These are phyloP conservation scores for Candida suzukii DNA, from an alignment of 805 yeast species.

Conservation along the genomic window DNA sequence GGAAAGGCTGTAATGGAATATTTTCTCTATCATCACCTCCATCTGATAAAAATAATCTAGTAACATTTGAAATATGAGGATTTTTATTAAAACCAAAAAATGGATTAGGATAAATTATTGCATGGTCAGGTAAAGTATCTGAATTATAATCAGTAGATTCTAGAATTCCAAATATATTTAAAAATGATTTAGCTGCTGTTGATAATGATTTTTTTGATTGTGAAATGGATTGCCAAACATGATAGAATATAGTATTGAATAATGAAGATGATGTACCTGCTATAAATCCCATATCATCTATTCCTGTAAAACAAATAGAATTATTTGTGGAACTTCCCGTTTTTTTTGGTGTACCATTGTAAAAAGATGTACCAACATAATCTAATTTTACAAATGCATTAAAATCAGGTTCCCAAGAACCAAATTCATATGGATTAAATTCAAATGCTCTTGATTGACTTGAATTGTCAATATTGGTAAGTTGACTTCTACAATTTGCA, in stretches of 20 bases:
- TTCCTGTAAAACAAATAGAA: slow-evolving; percentile 40
- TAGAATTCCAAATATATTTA: slow-evolving; percentile 38
- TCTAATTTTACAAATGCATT: slow-evolving; percentile 41
- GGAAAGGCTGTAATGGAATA: slow-evolving; percentile 38
- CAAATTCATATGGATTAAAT: slow-evolving; percentile 60
- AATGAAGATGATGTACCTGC: slow-evolving; percentile 60
- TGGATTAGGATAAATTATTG: slow-evolving; percentile 57
- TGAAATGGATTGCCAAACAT: slow-evolving; percentile 34
- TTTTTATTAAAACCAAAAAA: slow-evolving; percentile 29
- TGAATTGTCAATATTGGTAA: slow-evolving; percentile 17
- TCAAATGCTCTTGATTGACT: slow-evolving; percentile 44
- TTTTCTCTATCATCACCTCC: slow-evolving; percentile 47
- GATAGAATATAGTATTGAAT: slow-evolving; percentile 47
- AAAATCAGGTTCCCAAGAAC: slow-evolving; percentile 51
- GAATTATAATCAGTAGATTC: slow-evolving; percentile 23
- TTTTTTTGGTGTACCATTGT: slow-evolving; percentile 32
- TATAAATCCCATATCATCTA: slow-evolving; percentile 53
- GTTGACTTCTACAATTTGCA: slow-evolving; percentile 22
- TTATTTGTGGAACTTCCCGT: slow-evolving; percentile 12
- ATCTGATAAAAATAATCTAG: slow-evolving; percentile 22
- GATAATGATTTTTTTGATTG: slow-evolving; percentile 25
- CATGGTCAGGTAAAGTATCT: slow-evolving; percentile 45
- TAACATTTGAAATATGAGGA: slow-evolving; percentile 15
- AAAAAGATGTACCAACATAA: slow-evolving; percentile 44
- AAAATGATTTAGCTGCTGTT: slow-evolving; percentile 26